phyloP scores from a whole-genome alignment of 768 basidiomycete species.

The Russula sp. region DNA sequence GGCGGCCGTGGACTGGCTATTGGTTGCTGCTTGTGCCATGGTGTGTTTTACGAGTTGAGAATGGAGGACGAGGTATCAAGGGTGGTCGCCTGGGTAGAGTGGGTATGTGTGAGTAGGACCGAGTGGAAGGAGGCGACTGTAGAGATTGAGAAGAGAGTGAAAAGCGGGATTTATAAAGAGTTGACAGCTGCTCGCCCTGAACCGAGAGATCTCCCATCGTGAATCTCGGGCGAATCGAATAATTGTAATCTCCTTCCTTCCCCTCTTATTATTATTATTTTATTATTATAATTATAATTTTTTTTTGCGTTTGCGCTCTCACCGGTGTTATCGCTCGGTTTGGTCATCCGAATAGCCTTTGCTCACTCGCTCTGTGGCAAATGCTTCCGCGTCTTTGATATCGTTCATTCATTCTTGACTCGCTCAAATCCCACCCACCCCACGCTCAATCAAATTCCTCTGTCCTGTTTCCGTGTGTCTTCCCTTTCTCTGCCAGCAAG shows the following conservation, averaged over 20 bases:
- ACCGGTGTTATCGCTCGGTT: slow-evolving; percentile 30
- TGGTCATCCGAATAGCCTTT: slow-evolving; percentile 30
- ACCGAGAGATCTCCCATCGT: slow-evolving; percentile 17
- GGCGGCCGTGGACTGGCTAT: background rate
- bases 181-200: slow-evolving; percentile 24
- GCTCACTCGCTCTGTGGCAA: background rate
- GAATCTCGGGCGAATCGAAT: slow-evolving; percentile 19
- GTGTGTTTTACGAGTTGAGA: background rate
- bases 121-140: slow-evolving; percentile 14
- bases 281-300: background rate
- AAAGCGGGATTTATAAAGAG: slow-evolving; percentile 26
- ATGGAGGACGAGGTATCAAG: background rate
- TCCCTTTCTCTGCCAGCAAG: slow-evolving; percentile 20
- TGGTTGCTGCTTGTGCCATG: slow-evolving; percentile 21
- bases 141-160: background rate
- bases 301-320: slow-evolving; percentile 1
- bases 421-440: slow-evolving; percentile 1
- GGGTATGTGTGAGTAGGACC: background rate
- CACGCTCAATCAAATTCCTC: slow-evolving; percentile 16
- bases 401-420: slow-evolving; percentile 14
- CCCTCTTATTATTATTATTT: background rate
- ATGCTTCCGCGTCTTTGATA: slow-evolving; percentile 16
- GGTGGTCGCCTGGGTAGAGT: background rate
- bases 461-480: slow-evolving; percentile 17
- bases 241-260: background rate